Evolutionary conservation across 2,329 filamentous ascomycete species (phyloP), one percentile per base, ranked within the genome.

Genomic region (Phaeosphaeria sp.): DNA sequence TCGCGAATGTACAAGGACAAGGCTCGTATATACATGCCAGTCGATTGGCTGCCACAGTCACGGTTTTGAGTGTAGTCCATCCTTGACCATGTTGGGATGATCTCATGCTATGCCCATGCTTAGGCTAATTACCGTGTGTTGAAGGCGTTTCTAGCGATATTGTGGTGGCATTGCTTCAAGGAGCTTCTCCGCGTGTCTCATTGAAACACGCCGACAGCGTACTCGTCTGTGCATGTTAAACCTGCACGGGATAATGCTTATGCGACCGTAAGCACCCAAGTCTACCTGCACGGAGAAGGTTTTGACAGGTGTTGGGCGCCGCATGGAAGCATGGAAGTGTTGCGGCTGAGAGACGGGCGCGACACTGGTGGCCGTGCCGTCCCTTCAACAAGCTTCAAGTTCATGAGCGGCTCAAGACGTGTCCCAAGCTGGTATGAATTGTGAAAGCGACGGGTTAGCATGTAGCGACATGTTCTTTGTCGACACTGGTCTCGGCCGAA

Each of bases 81-180:
- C 18, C 42, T 44, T 44, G 48, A 33, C 30, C 30, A 36, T 49
- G 51, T 46, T 22, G 11, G 6, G 30, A 36, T 3, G 6, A 47
- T 45, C 36, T 49, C 22, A 52, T 44, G 44, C 39, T 58, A 48
- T 39, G 20, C 17, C 15, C 18, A 25, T 49, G 30, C 53, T 57
- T 56, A 57, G 57, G 25, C 57, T 60, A 56, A 57, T 60, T 33
- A 13, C 33, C 15, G 15, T 24, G 43, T 44, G 33, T 30, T 27
- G 25, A 15, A 22, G 24, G 44, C 51, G 56, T 54, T 53, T 52
- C 43, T 49, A 52, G 53, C 30, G 51, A 60, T 25, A 60, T 61
- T 60, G 40, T 33, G 21, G 50, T 60, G 63, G 52, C 51, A 60
- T 56, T 64, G 57, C 59, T 63, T 49, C 27, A 44, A 42, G 21